phyloP scores from a whole-genome alignment of 306 rosid species.

The Styphnolobium japonicum region DNA sequence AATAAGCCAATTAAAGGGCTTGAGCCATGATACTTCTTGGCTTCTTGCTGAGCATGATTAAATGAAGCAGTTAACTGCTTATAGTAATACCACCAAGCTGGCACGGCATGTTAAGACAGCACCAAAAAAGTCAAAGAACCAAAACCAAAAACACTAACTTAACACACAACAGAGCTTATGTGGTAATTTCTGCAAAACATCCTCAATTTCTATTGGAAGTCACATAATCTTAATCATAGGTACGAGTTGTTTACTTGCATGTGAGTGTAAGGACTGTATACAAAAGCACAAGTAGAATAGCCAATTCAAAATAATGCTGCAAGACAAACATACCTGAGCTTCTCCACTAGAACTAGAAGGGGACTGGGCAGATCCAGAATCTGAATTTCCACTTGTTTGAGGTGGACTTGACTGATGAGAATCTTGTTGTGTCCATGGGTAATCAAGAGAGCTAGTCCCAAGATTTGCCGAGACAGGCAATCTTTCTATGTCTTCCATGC shows the following conservation, averaged over 20 bases:
- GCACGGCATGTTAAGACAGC: neutral
- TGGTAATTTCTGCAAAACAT: neutral
- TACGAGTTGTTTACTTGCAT: neutral
- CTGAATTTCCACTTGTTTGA: slow-evolving; percentile 90
- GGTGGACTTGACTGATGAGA: slow-evolving; percentile 95
- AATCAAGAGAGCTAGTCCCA: slow-evolving; percentile 65
- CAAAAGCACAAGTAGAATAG: neutral
- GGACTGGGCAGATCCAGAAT: slow-evolving; percentile 89
- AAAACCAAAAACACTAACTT: neutral
- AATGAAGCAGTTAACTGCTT: neutral
- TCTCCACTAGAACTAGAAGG: slow-evolving; percentile 95
- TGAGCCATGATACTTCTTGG: neutral
- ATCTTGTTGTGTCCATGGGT: slow-evolving; percentile 64
- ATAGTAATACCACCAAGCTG: neutral
- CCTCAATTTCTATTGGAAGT: slow-evolving; percentile 12
- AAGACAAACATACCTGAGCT: slow-evolving; percentile 61
- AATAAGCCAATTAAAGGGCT: neutral
- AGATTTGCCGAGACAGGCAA: slow-evolving; percentile 53
- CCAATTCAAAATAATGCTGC: slow-evolving; percentile 16
- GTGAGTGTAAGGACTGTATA: neutral
- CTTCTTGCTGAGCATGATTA: neutral
- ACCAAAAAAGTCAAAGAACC: neutral
- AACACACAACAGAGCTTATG: neutral
- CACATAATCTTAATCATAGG: neutral
- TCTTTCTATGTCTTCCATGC: slow-evolving; percentile 61